Percentiles rank a stretch among this genome's conserved stretches.
These are phyloP conservation scores for Pezicula neosporulosa DNA, from an alignment of 2,329 filamentous ascomycete genomes.

Conservation along the genomic window DNA sequence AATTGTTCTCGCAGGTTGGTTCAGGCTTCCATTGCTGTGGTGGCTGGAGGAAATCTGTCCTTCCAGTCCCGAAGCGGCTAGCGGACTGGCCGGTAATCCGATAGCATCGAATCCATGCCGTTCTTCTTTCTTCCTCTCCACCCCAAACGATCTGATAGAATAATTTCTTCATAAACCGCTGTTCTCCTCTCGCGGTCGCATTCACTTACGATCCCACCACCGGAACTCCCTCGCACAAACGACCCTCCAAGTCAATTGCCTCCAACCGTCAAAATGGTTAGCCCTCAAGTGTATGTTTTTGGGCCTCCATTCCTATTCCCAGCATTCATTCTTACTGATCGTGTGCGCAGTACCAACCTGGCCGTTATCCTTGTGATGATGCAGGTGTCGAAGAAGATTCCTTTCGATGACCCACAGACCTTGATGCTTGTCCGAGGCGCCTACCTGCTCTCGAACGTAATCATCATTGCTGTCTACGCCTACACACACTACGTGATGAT, in stretches of 20 bases:
- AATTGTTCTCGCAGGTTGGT: too few species aligned
- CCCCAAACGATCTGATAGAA: too few species aligned
- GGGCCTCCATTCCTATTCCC: conserved; percentile 3
- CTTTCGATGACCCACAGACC: conserved; percentile 83
- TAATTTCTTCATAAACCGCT: not conserved
- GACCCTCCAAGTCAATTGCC: not conserved
- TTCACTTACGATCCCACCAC: conserved; percentile 12
- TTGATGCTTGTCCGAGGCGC: conserved; percentile 60
- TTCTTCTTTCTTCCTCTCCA: too few species aligned
- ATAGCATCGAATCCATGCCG: too few species aligned
- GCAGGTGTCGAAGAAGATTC: conserved; percentile 94
- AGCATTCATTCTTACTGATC: conserved; percentile 9
- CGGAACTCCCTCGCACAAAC: not conserved
- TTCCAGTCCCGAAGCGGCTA: too few species aligned
- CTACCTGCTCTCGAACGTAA: conserved; percentile 67
- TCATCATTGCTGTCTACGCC: conserved; percentile 82
- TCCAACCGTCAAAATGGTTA: conserved; percentile 53
- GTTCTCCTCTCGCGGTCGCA: conserved; percentile 9
- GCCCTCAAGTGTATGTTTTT: conserved; percentile 58
- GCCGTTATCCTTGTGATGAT: conserved; percentile 96
- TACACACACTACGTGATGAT: conserved; percentile 84
- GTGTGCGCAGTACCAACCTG: conserved; percentile 71
- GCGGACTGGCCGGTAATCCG: too few species aligned
- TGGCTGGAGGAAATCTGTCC: too few species aligned
- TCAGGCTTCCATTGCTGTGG: too few species aligned